These are phyloP conservation scores for Corymbia maculata DNA, from an alignment of 345 rosid species.

Conservation along the genomic window DNA sequence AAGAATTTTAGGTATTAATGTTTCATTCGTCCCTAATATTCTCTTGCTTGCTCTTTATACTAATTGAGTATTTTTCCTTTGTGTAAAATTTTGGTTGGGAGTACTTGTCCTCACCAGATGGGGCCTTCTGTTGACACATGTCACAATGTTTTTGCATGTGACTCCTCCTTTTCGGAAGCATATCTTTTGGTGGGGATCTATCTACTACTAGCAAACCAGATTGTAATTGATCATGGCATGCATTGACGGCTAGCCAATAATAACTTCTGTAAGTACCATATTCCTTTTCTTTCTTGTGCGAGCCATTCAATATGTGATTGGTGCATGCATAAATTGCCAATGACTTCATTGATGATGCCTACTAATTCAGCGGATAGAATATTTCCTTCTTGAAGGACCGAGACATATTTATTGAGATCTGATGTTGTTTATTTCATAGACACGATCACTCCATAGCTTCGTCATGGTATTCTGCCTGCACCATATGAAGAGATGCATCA, in stretches of 20 bases:
- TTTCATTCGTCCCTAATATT: conserved; percentile 6
- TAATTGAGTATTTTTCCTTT: neutral
- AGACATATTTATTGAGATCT: neutral
- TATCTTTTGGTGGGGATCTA: neutral
- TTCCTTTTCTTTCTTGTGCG: neutral
- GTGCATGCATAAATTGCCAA: neutral
- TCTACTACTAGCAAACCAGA: neutral
- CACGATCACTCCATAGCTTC: too few species aligned
- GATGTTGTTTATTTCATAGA: neutral
- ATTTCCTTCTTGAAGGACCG: neutral
- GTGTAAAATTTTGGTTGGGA: conserved; percentile 27
- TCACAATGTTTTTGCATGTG: conserved; percentile 18
- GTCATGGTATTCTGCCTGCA: neutral
- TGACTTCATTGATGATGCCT: neutral
- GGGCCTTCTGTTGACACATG: conserved; percentile 14
- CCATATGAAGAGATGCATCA: neutral
- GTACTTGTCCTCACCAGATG: neutral
- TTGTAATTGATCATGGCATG: neutral
- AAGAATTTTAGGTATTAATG: conserved; percentile 9
- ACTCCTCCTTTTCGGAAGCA: conserved; percentile 1
- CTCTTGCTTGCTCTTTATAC: neutral
- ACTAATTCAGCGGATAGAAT: neutral
- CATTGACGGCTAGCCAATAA: neutral
- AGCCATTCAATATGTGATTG: neutral
- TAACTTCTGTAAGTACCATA: neutral